Evolutionary conservation across 148 eudicot species (phyloP).

Genomic region (Agrostemma githago): DNA sequence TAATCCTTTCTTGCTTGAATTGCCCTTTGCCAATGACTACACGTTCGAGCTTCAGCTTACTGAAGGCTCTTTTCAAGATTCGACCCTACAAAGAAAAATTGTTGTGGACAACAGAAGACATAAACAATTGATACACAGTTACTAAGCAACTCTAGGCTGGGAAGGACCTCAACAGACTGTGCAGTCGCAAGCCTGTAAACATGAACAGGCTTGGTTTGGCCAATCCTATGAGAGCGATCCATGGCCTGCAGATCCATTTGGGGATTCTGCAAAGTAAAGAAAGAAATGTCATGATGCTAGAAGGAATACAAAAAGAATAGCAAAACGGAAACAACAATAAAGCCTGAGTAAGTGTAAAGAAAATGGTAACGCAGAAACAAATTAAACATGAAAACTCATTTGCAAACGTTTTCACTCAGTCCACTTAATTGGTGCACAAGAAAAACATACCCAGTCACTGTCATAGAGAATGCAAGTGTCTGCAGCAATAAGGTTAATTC

Average conservation of each 20-base stretch:
- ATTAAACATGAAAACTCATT: not conserved
- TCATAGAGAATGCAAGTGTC: slow-evolving; percentile 97
- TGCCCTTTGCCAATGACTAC: slow-evolving; percentile 96
- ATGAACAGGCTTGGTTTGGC: slow-evolving; percentile 99
- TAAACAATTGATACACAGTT: not conserved
- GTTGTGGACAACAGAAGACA: slow-evolving; percentile 8
- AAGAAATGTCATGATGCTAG: slow-evolving; percentile 3
- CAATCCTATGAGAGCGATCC: slow-evolving; percentile 99
- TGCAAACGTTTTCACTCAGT: not conserved
- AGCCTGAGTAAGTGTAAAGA: no score
- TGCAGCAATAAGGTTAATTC: slow-evolving; percentile 94
- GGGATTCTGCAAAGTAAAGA: slow-evolving; percentile 64
- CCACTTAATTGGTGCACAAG: not conserved
- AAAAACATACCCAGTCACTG: slow-evolving; percentile 82
- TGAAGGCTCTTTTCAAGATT: slow-evolving; percentile 90
- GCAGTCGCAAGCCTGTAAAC: slow-evolving; percentile 98
- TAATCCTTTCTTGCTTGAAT: slow-evolving; percentile 70
- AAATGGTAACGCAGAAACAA: not conserved
- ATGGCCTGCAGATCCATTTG: slow-evolving; percentile 99
- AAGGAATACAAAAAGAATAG: not conserved
- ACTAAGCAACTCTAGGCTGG: not conserved
- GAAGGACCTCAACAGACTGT: slow-evolving; percentile 77
- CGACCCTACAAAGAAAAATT: slow-evolving; percentile 55
- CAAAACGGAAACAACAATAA: no score
- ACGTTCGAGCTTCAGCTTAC: slow-evolving; percentile 95